These are phyloP conservation scores for Adansonia digitata DNA, from an alignment of 345 rosid genomes.

Conservation along the genomic window DNA sequence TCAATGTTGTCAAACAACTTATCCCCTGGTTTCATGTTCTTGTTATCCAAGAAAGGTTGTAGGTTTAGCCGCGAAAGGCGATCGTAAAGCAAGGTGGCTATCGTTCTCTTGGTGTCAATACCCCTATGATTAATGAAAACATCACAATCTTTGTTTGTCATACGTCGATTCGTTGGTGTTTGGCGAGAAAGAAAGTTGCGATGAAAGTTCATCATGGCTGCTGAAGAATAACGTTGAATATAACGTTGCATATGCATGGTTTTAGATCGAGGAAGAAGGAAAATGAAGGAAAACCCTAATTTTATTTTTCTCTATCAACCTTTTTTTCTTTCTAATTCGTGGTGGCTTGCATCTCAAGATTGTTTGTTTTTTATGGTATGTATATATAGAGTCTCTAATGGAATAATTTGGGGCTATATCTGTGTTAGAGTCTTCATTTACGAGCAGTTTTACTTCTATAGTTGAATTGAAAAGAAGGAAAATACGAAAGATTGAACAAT, in stretches of 20 bases:
- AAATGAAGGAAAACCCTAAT: not conserved
- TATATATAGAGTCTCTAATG: not conserved
- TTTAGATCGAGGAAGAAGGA: not conserved
- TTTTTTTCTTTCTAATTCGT: not conserved
- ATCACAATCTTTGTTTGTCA: conserved; percentile 22
- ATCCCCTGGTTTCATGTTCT: conserved; percentile 76
- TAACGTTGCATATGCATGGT: conserved; percentile 10
- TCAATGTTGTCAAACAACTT: conserved; percentile 60
- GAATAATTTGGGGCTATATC: not conserved
- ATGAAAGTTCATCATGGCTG: not conserved
- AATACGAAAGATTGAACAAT: not conserved
- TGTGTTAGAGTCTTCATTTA: not conserved
- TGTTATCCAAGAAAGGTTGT: conserved; percentile 61
- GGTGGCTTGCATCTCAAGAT: not conserved
- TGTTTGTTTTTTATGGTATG: not conserved
- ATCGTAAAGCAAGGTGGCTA: conserved; percentile 57
- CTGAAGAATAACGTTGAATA: conserved; percentile 5
- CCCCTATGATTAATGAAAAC: conserved; percentile 79
- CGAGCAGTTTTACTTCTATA: not conserved
- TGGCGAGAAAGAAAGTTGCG: conserved; percentile 6
- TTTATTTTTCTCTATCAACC: not conserved
- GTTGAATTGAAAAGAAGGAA: conserved; percentile 12
- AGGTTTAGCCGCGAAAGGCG: conserved; percentile 35
- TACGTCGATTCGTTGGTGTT: not conserved
- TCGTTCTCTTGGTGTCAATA: conserved; percentile 55